Percentiles rank a stretch among this genome's conserved stretches.
Conservation (phyloP, 129 eudicot genomes). For the Centella asiatica region DNA sequence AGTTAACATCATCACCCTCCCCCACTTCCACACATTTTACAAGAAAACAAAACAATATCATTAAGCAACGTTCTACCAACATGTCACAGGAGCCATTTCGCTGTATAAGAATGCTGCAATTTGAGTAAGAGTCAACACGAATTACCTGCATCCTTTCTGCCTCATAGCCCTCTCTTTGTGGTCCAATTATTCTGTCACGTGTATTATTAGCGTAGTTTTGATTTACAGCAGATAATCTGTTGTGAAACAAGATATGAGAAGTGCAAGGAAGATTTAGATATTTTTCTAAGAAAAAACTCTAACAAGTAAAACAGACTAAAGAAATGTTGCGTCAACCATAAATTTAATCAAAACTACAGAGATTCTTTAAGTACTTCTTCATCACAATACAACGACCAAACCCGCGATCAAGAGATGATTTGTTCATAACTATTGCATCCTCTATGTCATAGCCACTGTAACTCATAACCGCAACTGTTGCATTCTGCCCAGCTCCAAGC, state of each 20-base stretch:
- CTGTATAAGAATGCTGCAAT: background rate
- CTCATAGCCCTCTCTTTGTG: constrained; percentile 42
- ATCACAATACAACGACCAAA: constrained; percentile 97
- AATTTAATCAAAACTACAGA: background rate
- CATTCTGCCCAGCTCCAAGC: constrained; percentile 98
- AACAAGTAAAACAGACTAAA: background rate
- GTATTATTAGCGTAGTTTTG: constrained; percentile 34
- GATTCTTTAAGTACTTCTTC: constrained; percentile 50
- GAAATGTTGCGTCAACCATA: background rate
- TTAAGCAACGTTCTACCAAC: background rate
- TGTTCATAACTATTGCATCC: constrained; percentile 98
- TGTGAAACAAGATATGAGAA: constrained; percentile 7
- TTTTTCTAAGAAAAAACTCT: too few species aligned
- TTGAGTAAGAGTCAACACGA: background rate
- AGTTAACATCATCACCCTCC: too few species aligned
- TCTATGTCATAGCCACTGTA: constrained; percentile 97
- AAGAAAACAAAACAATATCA: too few species aligned
- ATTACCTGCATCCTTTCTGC: constrained; percentile 59
- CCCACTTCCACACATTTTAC: too few species aligned
- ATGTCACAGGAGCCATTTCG: background rate
- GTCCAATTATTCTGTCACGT: constrained; percentile 35
- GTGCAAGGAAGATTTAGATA: too few species aligned
- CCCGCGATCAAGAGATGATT: constrained; percentile 96
- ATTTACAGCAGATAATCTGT: constrained; percentile 27
- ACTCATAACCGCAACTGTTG: constrained; percentile 99